Evolutionary conservation across 768 basidiomycete genomes (phyloP).

Genomic region (Suillus luteus): DNA sequence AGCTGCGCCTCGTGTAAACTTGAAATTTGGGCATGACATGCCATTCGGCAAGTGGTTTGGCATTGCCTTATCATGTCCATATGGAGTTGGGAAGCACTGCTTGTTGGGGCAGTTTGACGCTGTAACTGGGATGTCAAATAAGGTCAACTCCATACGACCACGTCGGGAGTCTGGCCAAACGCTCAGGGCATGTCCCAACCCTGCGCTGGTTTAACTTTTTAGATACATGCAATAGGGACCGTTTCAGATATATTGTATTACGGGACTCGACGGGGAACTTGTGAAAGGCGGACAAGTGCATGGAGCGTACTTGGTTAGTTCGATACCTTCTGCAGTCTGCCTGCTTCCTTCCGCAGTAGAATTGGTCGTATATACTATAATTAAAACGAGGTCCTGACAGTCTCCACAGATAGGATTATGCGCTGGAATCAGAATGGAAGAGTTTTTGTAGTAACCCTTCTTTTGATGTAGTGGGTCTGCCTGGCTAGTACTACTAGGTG

Average conservation of each 20-base stretch:
- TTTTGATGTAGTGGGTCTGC: background rate
- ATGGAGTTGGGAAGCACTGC: background rate
- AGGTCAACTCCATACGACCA: background rate
- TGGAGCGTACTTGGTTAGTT: background rate
- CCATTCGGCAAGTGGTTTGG: background rate
- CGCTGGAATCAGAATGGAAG: slow-evolving; percentile 7
- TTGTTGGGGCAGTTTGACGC: background rate
- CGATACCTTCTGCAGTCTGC: background rate
- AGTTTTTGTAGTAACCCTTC: background rate
- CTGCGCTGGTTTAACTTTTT: background rate
- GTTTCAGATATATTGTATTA: slow-evolving; percentile 8
- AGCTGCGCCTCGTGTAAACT: slow-evolving; percentile 2
- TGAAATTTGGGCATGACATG: background rate
- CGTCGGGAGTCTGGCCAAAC: background rate
- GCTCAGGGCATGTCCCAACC: background rate
- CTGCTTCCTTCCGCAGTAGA: background rate
- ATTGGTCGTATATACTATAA: background rate
- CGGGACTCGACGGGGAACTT: slow-evolving; percentile 4
- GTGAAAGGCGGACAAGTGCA: slow-evolving; percentile 2
- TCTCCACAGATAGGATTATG: slow-evolving; percentile 2
- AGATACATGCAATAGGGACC: background rate
- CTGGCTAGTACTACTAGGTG: too few species aligned
- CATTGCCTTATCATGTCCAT: background rate
- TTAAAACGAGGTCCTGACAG: slow-evolving; percentile 5
- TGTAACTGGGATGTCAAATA: background rate